Conservation (phyloP, 2,329 filamentous ascomycete genomes). For the Myriosclerotinia duriaeana region DNA sequence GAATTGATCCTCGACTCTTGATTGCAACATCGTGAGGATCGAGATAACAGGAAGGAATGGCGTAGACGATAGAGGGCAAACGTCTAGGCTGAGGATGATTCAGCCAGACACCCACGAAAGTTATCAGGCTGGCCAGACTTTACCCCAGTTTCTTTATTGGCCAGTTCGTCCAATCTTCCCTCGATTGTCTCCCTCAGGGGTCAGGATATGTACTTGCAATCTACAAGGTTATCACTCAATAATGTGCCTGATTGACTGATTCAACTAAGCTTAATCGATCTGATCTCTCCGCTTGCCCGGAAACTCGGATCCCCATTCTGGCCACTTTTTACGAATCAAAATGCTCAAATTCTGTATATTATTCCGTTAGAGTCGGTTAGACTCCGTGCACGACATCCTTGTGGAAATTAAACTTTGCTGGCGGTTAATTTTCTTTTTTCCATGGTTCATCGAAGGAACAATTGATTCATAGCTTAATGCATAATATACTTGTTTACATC, state of each 20-base stretch:
- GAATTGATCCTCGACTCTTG: too few relatives aligned
- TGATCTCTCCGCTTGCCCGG: too few relatives aligned
- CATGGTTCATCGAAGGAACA: not conserved
- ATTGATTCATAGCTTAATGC: not conserved
- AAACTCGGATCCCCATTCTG: too few relatives aligned
- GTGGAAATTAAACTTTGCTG: conserved; percentile 7
- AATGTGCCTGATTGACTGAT: too few relatives aligned
- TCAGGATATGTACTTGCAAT: not conserved
- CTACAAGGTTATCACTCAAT: too few relatives aligned
- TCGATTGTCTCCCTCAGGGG: not conserved
- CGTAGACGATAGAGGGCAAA: not conserved
- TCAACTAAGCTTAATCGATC: too few relatives aligned
- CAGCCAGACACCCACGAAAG: too few relatives aligned
- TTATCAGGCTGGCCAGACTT: too few relatives aligned
- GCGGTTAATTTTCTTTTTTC: not conserved
- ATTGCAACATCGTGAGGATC: not conserved
- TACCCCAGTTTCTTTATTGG: not conserved
- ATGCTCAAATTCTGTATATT: not conserved
- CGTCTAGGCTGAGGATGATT: too few relatives aligned
- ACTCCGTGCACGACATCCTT: conserved; percentile 1
- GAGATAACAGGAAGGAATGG: not conserved
- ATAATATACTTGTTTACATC: not conserved
- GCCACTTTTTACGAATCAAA: not conserved
- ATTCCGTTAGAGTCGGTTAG: not conserved
- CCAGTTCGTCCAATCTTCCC: not conserved